A percentile compares a stretch with the other conserved stretches of the same genome.
Conservation (phyloP, 1,139 yeast species). For the Blastobotrys niveus region DNA sequence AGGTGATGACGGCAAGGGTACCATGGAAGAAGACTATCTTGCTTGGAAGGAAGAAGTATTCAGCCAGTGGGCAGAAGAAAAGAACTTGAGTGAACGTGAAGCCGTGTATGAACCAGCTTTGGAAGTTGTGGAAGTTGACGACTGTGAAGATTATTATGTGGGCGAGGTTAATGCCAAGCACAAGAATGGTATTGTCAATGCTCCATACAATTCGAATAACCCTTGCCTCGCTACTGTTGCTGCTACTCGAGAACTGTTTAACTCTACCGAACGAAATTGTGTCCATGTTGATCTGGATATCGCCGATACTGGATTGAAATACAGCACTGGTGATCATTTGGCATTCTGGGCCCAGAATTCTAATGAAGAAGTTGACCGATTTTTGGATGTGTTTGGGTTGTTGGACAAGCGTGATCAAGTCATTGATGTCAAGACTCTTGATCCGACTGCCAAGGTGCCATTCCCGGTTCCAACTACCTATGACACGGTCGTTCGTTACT, state of each 20-base stretch:
- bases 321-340: constrained; percentile 92
- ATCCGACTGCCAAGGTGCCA: constrained; percentile 68
- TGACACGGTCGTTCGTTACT: constrained; percentile 79
- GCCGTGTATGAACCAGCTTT: constrained; percentile 71
- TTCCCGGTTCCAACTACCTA: constrained; percentile 90
- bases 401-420: constrained; percentile 48
- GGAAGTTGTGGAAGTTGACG: constrained; percentile 38
- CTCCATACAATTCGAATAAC: constrained; percentile 79
- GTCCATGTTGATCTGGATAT: constrained; percentile 87
- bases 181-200: constrained; percentile 47
- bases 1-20: constrained; percentile 94
- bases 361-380: constrained; percentile 60
- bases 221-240: constrained; percentile 76
- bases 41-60: constrained; percentile 83
- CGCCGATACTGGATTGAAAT: constrained; percentile 66
- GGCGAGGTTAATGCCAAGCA: constrained; percentile 83
- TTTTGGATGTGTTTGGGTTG: constrained; percentile 61
- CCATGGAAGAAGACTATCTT: constrained; percentile 91
- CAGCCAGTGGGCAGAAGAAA: constrained; percentile 58
- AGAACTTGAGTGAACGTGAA: constrained; percentile 70
- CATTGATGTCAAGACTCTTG: constrained; percentile 63
- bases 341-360: constrained; percentile 94
- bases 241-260: constrained; percentile 63
- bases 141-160: constrained; percentile 50
- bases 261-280: constrained; percentile 63